Evolutionary conservation across 768 basidiomycete genomes (phyloP), one percentile per base, ranked within the genome.

Genomic region (Agrocybe pediades): DNA sequence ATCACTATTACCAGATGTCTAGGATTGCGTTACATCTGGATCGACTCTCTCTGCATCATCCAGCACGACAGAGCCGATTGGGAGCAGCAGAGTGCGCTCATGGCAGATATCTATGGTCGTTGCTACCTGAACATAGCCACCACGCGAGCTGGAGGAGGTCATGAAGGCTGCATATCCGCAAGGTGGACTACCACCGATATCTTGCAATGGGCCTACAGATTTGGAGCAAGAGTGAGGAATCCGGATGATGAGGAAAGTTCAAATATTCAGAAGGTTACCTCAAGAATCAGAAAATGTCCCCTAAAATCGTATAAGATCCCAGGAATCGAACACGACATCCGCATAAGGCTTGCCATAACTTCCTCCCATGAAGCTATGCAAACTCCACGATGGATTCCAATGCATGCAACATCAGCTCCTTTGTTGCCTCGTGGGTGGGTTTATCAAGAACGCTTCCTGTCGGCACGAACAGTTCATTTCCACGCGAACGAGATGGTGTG

Each of bases 1-100:
- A 49, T 59, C 3, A 25, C 17, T 2, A 52, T 59, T 13, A 59
- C 57, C 2, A 55, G 41, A 33, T 46, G 40, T 20, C 36, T 59
- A 13, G 53, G 53, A 9, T 43, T 59, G 30, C 53, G 24, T 3
- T 59, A 55, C 25, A 52, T 59, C 36, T 59, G 57, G 57, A 59
- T 59, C 36, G 57, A 59, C 23, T 59, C 57, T 3, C 36, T 59
- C 9, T 59, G 57, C 33, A 59, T 59, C 24, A 59, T 59, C 45
- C 57, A 59, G 27, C 49, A 59, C 23, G 57, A 59, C 26, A 52
- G 47, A 25, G 21, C 30, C n/a, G 57, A 59, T 20, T 59, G 57
- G 57, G 57, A 59, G 39, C 45, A 55, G 41, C 57, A 59, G 27
- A 59, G 57, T 25, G 57, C 57, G 15, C 29, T 30, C 29, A 30